Conservation (phyloP, 257 asterid genomes). For the Cynanchum wilfordii region DNA sequence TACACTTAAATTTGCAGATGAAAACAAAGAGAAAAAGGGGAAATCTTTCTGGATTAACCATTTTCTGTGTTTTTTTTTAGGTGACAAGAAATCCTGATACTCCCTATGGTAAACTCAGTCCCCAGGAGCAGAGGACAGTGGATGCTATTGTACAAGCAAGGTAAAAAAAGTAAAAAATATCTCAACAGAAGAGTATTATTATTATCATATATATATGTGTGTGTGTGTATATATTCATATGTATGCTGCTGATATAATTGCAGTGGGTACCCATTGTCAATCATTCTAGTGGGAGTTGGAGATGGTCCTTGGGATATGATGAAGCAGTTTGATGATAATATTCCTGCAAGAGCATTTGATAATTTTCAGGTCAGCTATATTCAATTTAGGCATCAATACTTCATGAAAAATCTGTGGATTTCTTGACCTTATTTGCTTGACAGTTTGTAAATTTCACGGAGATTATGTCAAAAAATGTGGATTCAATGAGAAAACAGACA, state of each 20-base stretch:
- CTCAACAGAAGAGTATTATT: not conserved
- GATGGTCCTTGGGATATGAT: conserved; percentile 34
- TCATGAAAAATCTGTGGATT: not conserved
- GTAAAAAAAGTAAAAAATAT: conserved; percentile 7
- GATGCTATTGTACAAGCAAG: conserved; percentile 69
- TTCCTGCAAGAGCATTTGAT: conserved; percentile 27
- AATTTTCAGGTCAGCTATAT: conserved; percentile 25
- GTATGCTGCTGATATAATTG: conserved; percentile 1
- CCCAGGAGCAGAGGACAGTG: conserved; percentile 54
- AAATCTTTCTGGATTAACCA: not conserved
- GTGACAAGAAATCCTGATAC: conserved; percentile 62
- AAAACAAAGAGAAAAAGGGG: not conserved
- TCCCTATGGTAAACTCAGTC: conserved; percentile 41
- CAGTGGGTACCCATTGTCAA: conserved; percentile 30
- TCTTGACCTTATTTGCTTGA: not conserved
- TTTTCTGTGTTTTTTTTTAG: conserved; percentile 10
- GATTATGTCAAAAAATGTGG: conserved; percentile 62
- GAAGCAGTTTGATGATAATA: conserved; percentile 31
- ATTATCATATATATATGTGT: not conserved
- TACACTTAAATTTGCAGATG: not conserved
- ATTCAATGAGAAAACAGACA: conserved; percentile 59
- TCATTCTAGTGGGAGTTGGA: conserved; percentile 29
- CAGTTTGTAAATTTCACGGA: conserved; percentile 91
- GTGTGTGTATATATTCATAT: not conserved
- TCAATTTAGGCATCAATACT: not conserved